A percentile compares a stretch with the other conserved stretches of the same genome.
Conservation (phyloP, 208 protist species). For the Angomonas deanei region DNA sequence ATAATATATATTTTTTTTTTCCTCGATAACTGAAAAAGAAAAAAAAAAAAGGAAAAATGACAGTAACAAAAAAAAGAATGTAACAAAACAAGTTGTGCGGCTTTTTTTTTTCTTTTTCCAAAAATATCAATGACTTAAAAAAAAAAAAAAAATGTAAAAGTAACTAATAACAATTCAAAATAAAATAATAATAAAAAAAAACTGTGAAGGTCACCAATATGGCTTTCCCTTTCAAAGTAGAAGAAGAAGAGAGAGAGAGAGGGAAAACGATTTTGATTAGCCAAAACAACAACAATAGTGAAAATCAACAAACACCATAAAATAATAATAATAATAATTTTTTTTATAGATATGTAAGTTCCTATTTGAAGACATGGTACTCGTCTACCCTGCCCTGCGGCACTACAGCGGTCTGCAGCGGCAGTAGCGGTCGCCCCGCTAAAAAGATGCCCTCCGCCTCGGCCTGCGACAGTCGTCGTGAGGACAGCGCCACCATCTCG, state of each 20-base stretch:
- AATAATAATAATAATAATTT: background rate
- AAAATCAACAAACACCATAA: constrained; percentile 3
- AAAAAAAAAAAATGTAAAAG: background rate
- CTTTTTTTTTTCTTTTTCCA: constrained; percentile 9
- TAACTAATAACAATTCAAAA: background rate
- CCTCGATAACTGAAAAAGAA: background rate
- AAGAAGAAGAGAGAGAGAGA: constrained; percentile 13
- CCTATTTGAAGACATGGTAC: constrained; percentile 86
- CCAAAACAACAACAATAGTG: background rate
- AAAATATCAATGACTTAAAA: background rate
- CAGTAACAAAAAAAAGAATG: background rate
- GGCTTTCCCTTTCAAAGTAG: background rate
- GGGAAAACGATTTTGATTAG: background rate
- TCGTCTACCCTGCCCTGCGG: constrained; percentile 87
- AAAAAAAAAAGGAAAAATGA: background rate
- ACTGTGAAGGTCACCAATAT: background rate
- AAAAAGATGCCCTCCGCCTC: constrained; percentile 89
- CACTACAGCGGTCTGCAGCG: constrained; percentile 84
- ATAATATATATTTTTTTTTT: background rate
- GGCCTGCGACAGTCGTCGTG: constrained; percentile 71
- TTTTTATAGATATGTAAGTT: background rate
- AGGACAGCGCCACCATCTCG: constrained; percentile 65
- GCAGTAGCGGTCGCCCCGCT: constrained; percentile 72
- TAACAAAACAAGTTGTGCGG: constrained; percentile 3
- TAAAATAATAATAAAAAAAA: background rate